These are phyloP conservation scores for Aegilops speltoides DNA, from an alignment of 176 grass and related monocot species.

Conservation along the genomic window DNA sequence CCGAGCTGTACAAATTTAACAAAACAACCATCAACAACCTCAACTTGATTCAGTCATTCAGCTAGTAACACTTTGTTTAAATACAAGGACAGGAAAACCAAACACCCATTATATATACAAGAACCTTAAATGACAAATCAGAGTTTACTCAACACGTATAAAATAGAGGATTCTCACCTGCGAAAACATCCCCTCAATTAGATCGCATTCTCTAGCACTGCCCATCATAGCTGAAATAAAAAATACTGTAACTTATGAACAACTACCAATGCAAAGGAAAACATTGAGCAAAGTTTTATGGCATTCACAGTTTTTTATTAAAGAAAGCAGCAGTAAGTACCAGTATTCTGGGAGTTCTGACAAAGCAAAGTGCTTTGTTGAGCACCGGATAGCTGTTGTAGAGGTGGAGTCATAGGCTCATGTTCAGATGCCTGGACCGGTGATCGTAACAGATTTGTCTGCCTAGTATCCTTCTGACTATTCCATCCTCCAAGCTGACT, in stretches of 20 bases:
- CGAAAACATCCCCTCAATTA: conserved; percentile 25
- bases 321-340: neutral
- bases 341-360: conserved; percentile 8
- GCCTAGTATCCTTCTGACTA: conserved; percentile 11
- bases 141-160: neutral
- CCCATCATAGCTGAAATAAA: neutral
- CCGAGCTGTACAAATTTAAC: neutral
- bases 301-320: neutral
- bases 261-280: neutral
- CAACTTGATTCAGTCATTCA: neutral
- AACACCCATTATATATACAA: neutral
- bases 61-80: neutral
- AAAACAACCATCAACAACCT: neutral
- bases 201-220: neutral
- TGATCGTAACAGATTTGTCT: neutral
- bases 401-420: neutral
- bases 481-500: neutral
- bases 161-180: conserved; percentile 1
- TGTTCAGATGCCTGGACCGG: neutral
- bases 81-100: neutral
- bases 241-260: neutral
- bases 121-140: neutral
- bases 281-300: neutral
- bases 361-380: neutral
- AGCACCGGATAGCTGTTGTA: neutral